Base-by-base conservation (phyloP, 495 filamentous ascomycete species). In the Aspergillus diversus region DNA sequence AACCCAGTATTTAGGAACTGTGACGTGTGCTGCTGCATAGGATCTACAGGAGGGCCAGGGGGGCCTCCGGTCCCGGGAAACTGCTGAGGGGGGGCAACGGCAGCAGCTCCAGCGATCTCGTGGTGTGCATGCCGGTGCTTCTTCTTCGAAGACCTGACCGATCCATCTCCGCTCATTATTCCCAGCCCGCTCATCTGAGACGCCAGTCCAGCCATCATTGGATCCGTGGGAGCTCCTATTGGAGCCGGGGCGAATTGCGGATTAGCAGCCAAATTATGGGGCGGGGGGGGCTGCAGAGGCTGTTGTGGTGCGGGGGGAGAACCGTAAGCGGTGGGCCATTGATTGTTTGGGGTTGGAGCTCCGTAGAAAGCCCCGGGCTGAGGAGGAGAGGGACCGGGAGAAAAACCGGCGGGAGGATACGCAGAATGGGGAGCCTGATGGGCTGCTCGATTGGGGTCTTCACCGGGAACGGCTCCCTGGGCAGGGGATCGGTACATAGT, bases 101-200 rank as follows among this genome's bases (percentile, higher is more conserved):
- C 83, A 34, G 80, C 81, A 34, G 80, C 81, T 49, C 86, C 84
- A 63, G 93, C 95, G 46, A 99, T 85, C 33, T 87, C 86, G 73
- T 99, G 95, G 76, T 96, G 91, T 57, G 92, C 95, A 77, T 97
- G 93, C 37, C 93, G 82, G 67, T 97, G 88, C 83, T 96, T 97
- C 85, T 98, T 99, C 80, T 90, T 93, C 69, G 87, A 89, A 63
- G 84, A 69, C 37, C 82, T 83, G 52, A 72, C 73, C 43, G 77
- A 81, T 57, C 83, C 81, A 60, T 92, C 90, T 52, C 65, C 54
- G 62, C 83, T 80, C 57, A 86, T 87, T 67, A 98, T 81, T 13
- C 83, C 87, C 82, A 96, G 84, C 12, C 87, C 86, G 39, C 90
- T 88, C 93, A 98, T 93, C 75, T 97, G 92, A n/a, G 88, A 86